Percentiles rank a stretch among this genome's conserved stretches.
phyloP scores from a whole-genome alignment of 768 basidiomycete genomes.

The Mycena kentingensis region DNA sequence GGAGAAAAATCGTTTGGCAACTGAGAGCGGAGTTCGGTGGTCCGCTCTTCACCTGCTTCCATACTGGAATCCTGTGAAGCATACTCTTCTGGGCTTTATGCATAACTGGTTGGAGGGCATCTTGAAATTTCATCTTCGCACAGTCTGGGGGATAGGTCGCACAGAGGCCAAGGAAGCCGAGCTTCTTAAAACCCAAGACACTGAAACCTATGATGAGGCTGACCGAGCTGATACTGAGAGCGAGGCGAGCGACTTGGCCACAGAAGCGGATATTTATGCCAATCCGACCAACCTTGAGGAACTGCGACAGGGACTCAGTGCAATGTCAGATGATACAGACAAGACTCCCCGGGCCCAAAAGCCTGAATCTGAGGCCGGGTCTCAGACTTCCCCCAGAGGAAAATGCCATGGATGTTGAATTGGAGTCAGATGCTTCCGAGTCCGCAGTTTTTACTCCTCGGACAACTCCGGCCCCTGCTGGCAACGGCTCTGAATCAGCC shows the following conservation, averaged over 20 bases:
- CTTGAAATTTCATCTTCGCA: slow-evolving; percentile 13
- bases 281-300: neutral
- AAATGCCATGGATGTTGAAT: no score
- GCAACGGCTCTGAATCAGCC: no score
- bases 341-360: no score
- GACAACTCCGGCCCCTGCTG: no score
- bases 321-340: neutral
- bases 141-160: slow-evolving; percentile 20
- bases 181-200: slow-evolving; percentile 3
- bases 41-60: slow-evolving; percentile 17
- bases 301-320: neutral
- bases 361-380: no score
- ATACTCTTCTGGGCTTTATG: slow-evolving; percentile 22
- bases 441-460: no score
- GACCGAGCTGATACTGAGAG: no score
- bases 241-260: neutral
- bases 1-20: neutral
- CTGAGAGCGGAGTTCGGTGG: slow-evolving; percentile 19
- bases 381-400: no score
- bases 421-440: no score
- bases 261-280: neutral
- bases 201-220: slow-evolving; percentile 15
- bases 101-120: slow-evolving; percentile 20
- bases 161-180: slow-evolving; percentile 5
- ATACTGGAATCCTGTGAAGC: slow-evolving; percentile 23